Evolutionary conservation across 805 yeast species (phyloP).

Genomic region (Yamadazyma nakazawae): DNA sequence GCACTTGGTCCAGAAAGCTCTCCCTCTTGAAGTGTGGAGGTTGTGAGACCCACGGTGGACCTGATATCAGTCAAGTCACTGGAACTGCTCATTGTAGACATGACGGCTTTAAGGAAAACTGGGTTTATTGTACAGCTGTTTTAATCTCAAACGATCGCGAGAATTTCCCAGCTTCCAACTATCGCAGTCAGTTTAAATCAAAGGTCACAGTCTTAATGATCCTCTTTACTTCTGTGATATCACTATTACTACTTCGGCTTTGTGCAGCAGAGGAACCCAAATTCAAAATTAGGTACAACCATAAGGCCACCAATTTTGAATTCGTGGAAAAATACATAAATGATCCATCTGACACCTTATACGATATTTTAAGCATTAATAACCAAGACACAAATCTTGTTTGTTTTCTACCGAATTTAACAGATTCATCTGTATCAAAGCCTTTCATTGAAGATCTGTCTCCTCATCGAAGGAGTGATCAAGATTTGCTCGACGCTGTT

Average conservation of each 20-base stretch:
- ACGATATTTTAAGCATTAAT: conserved; percentile 8
- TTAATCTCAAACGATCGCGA: not conserved
- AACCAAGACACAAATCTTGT: conserved; percentile 7
- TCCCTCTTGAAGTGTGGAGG: conserved; percentile 32
- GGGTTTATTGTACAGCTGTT: too few relatives aligned
- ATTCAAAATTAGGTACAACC: conserved; percentile 9
- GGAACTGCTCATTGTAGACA: conserved; percentile 3
- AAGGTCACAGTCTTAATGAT: conserved; percentile 2
- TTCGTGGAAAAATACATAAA: not conserved
- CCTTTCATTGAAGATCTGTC: not conserved
- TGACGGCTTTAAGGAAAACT: conserved; percentile 1
- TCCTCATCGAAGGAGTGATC: conserved; percentile 1
- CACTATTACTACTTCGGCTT: not conserved
- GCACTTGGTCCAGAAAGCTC: conserved; percentile 13
- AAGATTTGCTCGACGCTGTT: conserved; percentile 11
- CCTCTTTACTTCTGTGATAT: not conserved
- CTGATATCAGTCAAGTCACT: conserved; percentile 4
- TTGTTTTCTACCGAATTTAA: conserved; percentile 12
- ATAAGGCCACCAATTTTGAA: not conserved
- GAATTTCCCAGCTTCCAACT: not conserved
- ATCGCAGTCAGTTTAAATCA: too few relatives aligned
- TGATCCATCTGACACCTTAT: conserved; percentile 3
- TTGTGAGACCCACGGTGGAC: conserved; percentile 25
- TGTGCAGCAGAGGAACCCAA: conserved; percentile 6
- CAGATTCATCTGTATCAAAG: not conserved